Conservation (phyloP, 768 basidiomycete species). For the Rhodotorula toruloides region DNA sequence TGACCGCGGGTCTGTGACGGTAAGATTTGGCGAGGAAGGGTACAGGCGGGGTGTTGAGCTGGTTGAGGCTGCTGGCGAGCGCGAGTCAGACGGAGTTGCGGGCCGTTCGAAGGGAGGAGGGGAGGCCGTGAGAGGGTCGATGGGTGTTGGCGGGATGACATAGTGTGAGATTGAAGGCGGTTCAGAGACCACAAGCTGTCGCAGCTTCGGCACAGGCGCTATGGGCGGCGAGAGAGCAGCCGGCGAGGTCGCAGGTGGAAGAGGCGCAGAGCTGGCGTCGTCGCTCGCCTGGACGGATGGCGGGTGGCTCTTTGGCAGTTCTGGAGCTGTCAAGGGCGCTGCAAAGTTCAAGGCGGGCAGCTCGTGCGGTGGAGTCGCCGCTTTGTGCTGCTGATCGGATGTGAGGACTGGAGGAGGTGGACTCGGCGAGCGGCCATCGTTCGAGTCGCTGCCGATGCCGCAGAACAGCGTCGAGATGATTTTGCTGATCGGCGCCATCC, state of each 20-base stretch:
- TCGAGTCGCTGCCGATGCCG: background rate
- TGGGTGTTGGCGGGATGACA: no score
- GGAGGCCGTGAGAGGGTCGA: no score
- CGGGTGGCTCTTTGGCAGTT: background rate
- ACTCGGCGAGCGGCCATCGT: background rate
- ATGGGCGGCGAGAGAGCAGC: no score
- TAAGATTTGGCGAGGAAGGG: conserved; percentile 1
- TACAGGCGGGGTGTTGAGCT: background rate
- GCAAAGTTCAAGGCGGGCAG: conserved; percentile 16
- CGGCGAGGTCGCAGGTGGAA: no score
- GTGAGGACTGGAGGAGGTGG: background rate
- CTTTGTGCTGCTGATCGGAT: background rate
- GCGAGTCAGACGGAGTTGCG: background rate
- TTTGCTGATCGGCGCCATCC: conserved; percentile 1
- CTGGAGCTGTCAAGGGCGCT: conserved; percentile 1
- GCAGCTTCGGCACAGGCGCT: no score
- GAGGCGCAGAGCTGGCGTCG: background rate
- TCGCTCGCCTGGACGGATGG: conserved; percentile 3
- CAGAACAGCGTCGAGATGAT: background rate
- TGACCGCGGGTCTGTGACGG: background rate
- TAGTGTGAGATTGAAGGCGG: no score
- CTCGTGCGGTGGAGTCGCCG: conserved; percentile 12
- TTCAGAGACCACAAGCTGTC: no score
- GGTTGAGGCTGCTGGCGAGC: background rate
- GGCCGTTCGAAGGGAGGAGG: no score